Conservation (phyloP, 1,284 basidiomycete genomes). For the Trametes hirsuta region DNA sequence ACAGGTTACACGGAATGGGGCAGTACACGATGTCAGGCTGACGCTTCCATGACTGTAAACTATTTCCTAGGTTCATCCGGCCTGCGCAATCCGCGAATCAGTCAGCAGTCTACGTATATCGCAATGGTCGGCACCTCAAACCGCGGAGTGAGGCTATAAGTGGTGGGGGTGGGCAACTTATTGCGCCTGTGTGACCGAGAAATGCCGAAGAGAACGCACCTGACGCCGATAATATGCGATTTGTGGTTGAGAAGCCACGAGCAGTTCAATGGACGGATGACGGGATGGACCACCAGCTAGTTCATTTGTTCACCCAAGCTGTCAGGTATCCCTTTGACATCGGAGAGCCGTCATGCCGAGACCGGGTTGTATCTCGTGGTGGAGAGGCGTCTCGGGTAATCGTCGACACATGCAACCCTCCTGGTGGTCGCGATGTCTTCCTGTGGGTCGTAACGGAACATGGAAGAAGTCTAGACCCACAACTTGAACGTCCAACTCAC, state of each 20-base stretch:
- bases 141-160: not conserved
- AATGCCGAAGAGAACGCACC: not conserved
- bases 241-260: not conserved
- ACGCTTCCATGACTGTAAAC: too few relatives aligned
- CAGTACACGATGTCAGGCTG: too few relatives aligned
- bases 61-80: too few relatives aligned
- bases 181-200: not conserved
- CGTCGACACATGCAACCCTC: too few relatives aligned
- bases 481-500: too few relatives aligned
- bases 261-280: not conserved
- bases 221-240: not conserved
- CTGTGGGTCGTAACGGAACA: not conserved
- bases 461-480: not conserved
- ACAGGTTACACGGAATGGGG: too few relatives aligned
- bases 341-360: not conserved
- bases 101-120: too few relatives aligned
- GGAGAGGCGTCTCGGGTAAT: too few relatives aligned
- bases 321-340: not conserved
- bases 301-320: not conserved
- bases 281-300: not conserved
- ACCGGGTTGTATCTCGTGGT: too few relatives aligned
- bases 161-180: not conserved
- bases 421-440: too few relatives aligned
- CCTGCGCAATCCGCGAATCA: too few relatives aligned
- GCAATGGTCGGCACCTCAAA: not conserved